These are phyloP conservation scores for Cornus suecica DNA, from an alignment of 148 eudicot species.

Conservation along the genomic window DNA sequence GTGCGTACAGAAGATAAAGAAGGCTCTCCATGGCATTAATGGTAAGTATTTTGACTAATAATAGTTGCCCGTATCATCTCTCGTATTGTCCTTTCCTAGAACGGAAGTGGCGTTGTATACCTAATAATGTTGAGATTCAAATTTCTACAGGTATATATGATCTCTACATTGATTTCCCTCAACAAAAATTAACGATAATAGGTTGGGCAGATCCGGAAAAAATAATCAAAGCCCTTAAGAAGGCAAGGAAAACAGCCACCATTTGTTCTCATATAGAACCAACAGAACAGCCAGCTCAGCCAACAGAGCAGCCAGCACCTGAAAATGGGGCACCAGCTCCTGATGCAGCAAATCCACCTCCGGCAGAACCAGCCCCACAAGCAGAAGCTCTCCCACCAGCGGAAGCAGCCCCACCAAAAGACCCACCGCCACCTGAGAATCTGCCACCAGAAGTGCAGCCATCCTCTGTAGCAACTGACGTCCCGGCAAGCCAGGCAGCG, in stretches of 20 bases:
- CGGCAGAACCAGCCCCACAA: constrained; percentile 11
- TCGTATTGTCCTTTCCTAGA: not conserved
- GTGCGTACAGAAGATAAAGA: constrained; percentile 90
- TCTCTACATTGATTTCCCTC: constrained; percentile 56
- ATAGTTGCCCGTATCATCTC: not conserved
- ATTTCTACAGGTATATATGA: constrained; percentile 67
- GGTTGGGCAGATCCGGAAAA: constrained; percentile 88
- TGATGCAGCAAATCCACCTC: constrained; percentile 16
- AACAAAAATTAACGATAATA: constrained; percentile 65
- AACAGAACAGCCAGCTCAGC: constrained; percentile 36
- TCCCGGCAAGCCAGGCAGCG: constrained; percentile 33
- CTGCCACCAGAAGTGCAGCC: constrained; percentile 40
- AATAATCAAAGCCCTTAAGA: constrained; percentile 78
- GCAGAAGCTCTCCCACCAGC: constrained; percentile 22
- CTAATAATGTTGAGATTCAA: not conserved
- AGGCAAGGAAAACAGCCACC: constrained; percentile 66
- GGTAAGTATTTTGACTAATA: constrained; percentile 41
- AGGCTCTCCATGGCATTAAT: constrained; percentile 68
- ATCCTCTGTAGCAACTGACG: constrained; percentile 25
- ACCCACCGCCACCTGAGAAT: constrained; percentile 29
- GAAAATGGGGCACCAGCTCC: constrained; percentile 27
- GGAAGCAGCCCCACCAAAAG: constrained; percentile 28
- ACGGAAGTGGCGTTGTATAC: not conserved
- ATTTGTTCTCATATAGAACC: constrained; percentile 71
- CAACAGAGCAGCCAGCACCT: constrained; percentile 24